Evolutionary conservation across 805 yeast species (phyloP).

Genomic region (Tanozyma kutaoensis): DNA sequence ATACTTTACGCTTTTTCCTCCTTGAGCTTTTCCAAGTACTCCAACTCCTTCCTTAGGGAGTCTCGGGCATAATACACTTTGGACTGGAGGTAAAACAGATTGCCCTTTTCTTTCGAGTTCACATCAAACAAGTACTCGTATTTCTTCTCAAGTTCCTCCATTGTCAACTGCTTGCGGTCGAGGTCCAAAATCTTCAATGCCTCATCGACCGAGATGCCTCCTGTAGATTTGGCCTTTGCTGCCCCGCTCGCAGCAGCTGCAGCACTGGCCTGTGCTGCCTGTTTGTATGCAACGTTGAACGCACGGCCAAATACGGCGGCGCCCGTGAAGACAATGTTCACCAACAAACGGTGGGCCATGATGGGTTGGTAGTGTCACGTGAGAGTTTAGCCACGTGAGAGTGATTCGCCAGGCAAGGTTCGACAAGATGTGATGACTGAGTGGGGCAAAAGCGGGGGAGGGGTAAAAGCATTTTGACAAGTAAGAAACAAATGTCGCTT

Average conservation of each 20-base stretch:
- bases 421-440: background rate
- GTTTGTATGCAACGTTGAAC: slow-evolving; percentile 91
- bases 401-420: background rate
- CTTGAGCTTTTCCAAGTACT: slow-evolving; percentile 35
- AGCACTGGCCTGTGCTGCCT: slow-evolving; percentile 90
- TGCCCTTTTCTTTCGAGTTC: slow-evolving; percentile 91
- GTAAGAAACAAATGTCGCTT: slow-evolving; percentile 28
- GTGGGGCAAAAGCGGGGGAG: background rate
- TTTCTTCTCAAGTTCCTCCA: slow-evolving; percentile 52
- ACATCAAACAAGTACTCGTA: slow-evolving; percentile 77
- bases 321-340: slow-evolving; percentile 86
- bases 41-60: slow-evolving; percentile 67
- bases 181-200: slow-evolving; percentile 84
- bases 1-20: slow-evolving; percentile 2
- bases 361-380: background rate
- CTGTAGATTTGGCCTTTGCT: slow-evolving; percentile 38
- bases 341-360: slow-evolving; percentile 84
- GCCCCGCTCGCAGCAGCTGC: slow-evolving; percentile 30
- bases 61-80: slow-evolving; percentile 94
- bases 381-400: background rate
- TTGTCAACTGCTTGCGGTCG: slow-evolving; percentile 38
- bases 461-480: background rate
- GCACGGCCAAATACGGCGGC: slow-evolving; percentile 95
- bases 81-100: slow-evolving; percentile 84
- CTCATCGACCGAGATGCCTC: slow-evolving; percentile 79